Base-by-base conservation (phyloP, 2,329 filamentous ascomycete genomes). In the Rasamsonia emersonii region DNA sequence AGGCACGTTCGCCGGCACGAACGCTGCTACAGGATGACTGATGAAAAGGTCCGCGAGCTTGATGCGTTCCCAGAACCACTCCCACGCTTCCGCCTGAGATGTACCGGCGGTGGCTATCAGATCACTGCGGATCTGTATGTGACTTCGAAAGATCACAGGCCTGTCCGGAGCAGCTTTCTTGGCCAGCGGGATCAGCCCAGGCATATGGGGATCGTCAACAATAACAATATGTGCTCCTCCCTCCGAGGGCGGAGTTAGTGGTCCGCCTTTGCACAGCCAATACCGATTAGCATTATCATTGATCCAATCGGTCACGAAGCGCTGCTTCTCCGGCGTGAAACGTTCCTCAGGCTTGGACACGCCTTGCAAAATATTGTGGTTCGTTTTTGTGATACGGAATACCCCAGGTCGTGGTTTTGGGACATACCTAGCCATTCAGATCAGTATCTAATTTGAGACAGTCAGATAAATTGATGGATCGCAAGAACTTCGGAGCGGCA, bases 281-380 rank as follows among this genome's bases (percentile, higher is more conserved):
- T 82, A 86, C 28, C 81, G 69, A 31, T 77, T 68, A 4, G 82
- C 79, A 53, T 89, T 89, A 9, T 81, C 73, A 9, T 67, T 61
- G 35, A 83, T 79, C 84, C 84, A 91, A 28, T 77, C 71, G 7
- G 70, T 71, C 31, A 89, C 73, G n/a, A 65, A 59, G 1, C 62
- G 54, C 46, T 78, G 76, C 36, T 83, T 73, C 2, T 80, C 71
- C 1, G 64, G 45, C 0, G 69, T 74, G 18, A 89, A 67, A n/a
- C 75, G 70, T 44, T 83, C 71, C 3, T 73, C 70, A 0, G 75
- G 72, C 16, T 70, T 65, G 24, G 77, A 76, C 24, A 88, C 83
- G 6, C 83, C 84, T 59, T 91, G 84, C 3, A 91, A 74, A 42
- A 89, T 88, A 58, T 91, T 91, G 71, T 91, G 84, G 45, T 86